Base-by-base conservation (phyloP, 1,139 yeast species). In the Sugiyamaella sp. region DNA sequence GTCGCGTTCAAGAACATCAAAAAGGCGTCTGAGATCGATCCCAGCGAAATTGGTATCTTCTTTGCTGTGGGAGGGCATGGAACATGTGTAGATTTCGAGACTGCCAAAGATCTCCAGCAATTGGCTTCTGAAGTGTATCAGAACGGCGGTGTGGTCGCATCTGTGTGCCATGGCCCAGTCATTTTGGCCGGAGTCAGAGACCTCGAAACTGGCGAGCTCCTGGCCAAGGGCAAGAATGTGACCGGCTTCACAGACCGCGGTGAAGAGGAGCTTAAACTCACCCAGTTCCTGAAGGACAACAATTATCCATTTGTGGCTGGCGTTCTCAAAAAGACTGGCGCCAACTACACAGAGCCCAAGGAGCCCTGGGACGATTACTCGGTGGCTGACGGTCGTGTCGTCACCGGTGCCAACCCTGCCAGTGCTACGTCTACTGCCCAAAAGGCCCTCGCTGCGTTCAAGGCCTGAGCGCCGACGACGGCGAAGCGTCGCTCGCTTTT, bases 61-160 rank as follows among this genome's bases (percentile, higher is more conserved):
- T 83, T 74, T 63, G 85, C 84, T 48, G 79, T 85, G 51, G 89
- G 82, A 51, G 88, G 88, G 33, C 89, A 84, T 62, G 88, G 80
- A 21, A 72, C 85, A n/a, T 63, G 78, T 46, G 79, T 75, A 61
- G 88, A 83, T 65, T 82, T 75, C 65, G 84, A 84, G 49, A 71
- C 67, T 2, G 85, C 85, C 17, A 67, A 65, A 4, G 74, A 64
- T n/a, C 70, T 82, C 51, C 81, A 78, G 55, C 60, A 66, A 25
- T 59, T 80, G 44, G 82, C 81, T 24, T 69, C 72, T 41, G 68
- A 71, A 10, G 76, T 82, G 49, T 80, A 78, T 65, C 71, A 70
- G 42, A 70, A 75, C 21, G 80, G 79, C 33, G 86, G 86, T 47
- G 76, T 81, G 40, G 78, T 83, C 24, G 67, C 82, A 39, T 85